A percentile compares a stretch with the other conserved stretches of the same genome.
These are phyloP conservation scores for Mortierella sp. DNA, from an alignment of 371 early-diverging fungal species.

Conservation along the genomic window DNA sequence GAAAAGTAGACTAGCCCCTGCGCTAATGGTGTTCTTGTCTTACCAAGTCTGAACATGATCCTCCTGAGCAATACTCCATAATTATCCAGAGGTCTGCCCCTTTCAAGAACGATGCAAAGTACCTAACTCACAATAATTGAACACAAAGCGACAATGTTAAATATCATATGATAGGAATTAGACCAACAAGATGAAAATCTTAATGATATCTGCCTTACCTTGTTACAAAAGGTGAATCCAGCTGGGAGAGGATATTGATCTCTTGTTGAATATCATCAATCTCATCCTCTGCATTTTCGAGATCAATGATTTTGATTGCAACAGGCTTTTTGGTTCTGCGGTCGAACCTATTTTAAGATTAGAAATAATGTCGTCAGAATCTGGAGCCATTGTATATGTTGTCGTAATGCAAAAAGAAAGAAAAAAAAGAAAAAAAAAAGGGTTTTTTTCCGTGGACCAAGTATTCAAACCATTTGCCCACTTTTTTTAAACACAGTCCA, in stretches of 20 bases:
- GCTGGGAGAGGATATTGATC: constrained; percentile 94
- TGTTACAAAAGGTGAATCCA: constrained; percentile 92
- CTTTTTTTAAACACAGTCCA: no score
- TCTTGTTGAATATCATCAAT: constrained; percentile 98
- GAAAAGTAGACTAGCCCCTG: background rate
- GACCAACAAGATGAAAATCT: background rate
- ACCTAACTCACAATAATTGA: constrained; percentile 59
- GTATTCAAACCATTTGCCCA: no score
- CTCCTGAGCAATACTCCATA: constrained; percentile 95
- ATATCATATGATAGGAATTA: background rate
- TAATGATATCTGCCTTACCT: constrained; percentile 64
- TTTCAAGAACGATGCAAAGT: constrained; percentile 85
- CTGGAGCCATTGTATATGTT: background rate
- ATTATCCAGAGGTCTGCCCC: constrained; percentile 93
- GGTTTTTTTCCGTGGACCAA: no score
- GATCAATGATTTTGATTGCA: constrained; percentile 94
- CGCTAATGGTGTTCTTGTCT: constrained; percentile 12
- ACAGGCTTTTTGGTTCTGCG: constrained; percentile 82
- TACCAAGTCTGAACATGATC: constrained; percentile 92
- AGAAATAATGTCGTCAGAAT: background rate
- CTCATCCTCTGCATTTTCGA: constrained; percentile 96
- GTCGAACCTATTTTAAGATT: constrained; percentile 71
- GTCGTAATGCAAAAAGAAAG: background rate
- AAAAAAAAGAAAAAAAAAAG: no score
- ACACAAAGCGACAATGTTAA: background rate